Evolutionary conservation across 495 filamentous ascomycete genomes (phyloP), one percentile per base, ranked within the genome.

Genomic region (Glarea lozoyensis): DNA sequence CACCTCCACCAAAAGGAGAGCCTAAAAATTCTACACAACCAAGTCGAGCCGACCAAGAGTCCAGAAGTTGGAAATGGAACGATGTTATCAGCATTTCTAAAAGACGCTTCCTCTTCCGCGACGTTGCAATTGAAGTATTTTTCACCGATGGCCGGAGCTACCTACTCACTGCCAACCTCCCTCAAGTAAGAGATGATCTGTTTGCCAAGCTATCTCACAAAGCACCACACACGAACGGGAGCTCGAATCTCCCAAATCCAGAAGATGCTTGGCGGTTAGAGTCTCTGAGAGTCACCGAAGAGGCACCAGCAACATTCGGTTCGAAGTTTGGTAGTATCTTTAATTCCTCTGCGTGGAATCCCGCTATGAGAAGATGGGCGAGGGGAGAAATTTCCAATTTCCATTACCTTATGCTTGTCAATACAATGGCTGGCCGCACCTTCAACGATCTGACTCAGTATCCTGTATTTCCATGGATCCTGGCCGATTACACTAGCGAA

Each of bases 391-490:
- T 96, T 7, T 97, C 93, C 4, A 98, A 98, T 58, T 98, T 97
- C 55, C 88, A 95, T 60, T 98, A 98, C 60, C 73, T 98, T 20
- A 97, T 98, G 93, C 73, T 94, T 33, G 76, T 98, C 57, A 98
- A 98, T 55, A 97, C 93, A 4, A 86, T 97, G 72, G 92, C 92
- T 15, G 92, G 92, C 22, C 70, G 92, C 37, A 97, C 92, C 0
- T 98, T 98, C 70, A 98, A 98, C 55, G 92, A 98, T 59, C 67
- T 98, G 9, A 98, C 92, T 1, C 93, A 97, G 49, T 98, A 98
- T 54, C 92, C 92, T 0, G 92, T 98, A 16, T 98, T 98, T 54
- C 92, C 92, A 10, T 98, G 92, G 92, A 81, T 98, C 11, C 62
- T 98, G 19, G 86, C 90, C 4, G 89, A 98, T 57, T 97, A 97